Evolutionary conservation across 2,329 filamentous ascomycete genomes (phyloP), one percentile per base, ranked within the genome.

Genomic region (Cladosporium sphaerospermum): DNA sequence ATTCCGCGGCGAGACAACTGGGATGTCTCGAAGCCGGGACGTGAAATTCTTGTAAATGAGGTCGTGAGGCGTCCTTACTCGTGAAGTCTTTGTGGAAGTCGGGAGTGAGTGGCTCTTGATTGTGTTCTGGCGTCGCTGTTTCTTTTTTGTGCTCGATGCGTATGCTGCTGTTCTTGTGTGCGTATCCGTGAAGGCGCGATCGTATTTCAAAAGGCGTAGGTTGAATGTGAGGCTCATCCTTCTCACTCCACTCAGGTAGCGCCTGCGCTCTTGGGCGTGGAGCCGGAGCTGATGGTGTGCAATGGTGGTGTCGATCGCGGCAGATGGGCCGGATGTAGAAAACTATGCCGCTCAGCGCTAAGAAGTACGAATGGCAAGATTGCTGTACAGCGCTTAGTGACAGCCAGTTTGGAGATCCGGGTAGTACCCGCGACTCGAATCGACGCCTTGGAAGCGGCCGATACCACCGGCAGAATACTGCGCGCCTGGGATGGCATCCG

Each of bases 371-470:
- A 33, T 36, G 34, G 9, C 10, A 36, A 36, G 9, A 9, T 36
- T 11, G 34, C 10, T 36, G 10, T n/a, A 11, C n/a, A 3, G 31
- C 14, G 14, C 40, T 56, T 39, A 58, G 23, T 44, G 49, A 23
- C 69, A 73, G 6, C 66, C 67, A 44, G 70, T 63, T 51, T 69
- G 68, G 23, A 76, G 62, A 45, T 75, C 71, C 11, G 72, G 73
- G 54, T 73, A 76, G 57, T 72, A 75, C 28, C 74, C 74, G 18
- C 72, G 72, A 57, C 73, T 75, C 11, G 67, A 69, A 43, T 74
- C 72, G 57, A 75, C 69, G 52, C 74, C 74, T 57, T 75, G 71
- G 56, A 72, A 76, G 7, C 73, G 66, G 23, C 72, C 68, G 56
- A 73, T 71, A 19, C 65, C 61, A n/a, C 69, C 70, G 7, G 67